Conservation (phyloP, 2,329 filamentous ascomycete genomes). For the Cyanodermella asteris region DNA sequence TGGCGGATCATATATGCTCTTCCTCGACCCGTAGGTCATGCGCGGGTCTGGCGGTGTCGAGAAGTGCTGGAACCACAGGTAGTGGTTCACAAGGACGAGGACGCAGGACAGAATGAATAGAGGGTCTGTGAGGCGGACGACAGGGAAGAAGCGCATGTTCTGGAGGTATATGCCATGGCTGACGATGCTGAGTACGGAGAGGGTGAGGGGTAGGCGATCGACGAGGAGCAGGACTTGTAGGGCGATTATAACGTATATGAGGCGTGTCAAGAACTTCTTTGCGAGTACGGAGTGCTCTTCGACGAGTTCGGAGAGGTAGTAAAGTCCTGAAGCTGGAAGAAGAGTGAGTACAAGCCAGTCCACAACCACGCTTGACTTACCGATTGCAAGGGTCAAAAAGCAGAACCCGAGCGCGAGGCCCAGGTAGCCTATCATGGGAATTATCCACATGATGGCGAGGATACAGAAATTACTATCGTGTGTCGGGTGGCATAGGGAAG, state of each 20-base stretch:
- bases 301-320: conserved; percentile 93
- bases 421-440: conserved; percentile 75
- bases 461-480: too few relatives aligned
- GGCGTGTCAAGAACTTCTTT: conserved; percentile 60
- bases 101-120: conserved; percentile 68
- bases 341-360: conserved; percentile 4
- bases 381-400: conserved; percentile 86
- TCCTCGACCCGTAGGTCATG: conserved; percentile 9
- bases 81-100: conserved; percentile 76
- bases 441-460: conserved; percentile 66
- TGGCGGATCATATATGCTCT: conserved; percentile 27
- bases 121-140: conserved; percentile 72
- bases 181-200: conserved; percentile 52
- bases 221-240: conserved; percentile 55
- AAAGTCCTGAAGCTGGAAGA: conserved; percentile 65
- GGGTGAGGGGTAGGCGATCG: conserved; percentile 62
- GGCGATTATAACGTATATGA: conserved; percentile 65
- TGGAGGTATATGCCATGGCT: conserved; percentile 73
- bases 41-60: conserved; percentile 28
- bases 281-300: conserved; percentile 92
- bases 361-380: conserved; percentile 22
- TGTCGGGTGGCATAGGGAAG: conserved; percentile 1
- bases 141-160: conserved; percentile 55
- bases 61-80: conserved; percentile 90
- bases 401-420: conserved; percentile 75